Evolutionary conservation across 805 yeast genomes (phyloP).

Genomic region (Kazachstania kunashirensis): DNA sequence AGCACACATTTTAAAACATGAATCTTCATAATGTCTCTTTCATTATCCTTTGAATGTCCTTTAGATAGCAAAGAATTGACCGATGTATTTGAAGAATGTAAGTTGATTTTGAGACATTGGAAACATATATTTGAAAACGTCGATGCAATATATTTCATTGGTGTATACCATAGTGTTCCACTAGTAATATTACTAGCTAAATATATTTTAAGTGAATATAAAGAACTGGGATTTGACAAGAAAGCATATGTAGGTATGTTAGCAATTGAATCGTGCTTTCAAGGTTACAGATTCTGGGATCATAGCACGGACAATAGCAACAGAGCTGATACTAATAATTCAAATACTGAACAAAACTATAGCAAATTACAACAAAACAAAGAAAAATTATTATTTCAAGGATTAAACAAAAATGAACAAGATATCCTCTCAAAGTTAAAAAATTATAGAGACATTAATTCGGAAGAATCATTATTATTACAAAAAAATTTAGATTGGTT

Average conservation of each 20-base stretch:
- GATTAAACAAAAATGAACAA: conserved; percentile 19
- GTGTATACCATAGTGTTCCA: conserved; percentile 48
- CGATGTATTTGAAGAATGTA: conserved; percentile 36
- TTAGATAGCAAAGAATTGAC: conserved; percentile 20
- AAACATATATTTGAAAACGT: conserved; percentile 37
- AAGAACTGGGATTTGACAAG: conserved; percentile 13
- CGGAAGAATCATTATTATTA: conserved; percentile 33
- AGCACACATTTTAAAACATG: conserved; percentile 26
- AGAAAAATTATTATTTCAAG: conserved; percentile 26
- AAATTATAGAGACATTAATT: conserved; percentile 34
- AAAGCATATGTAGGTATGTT: conserved; percentile 25
- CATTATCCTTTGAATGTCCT: conserved; percentile 31
- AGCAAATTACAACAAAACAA: conserved; percentile 20
- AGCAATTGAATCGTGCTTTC: conserved; percentile 31
- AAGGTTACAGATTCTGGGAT: conserved; percentile 34
- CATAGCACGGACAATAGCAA: conserved; percentile 25
- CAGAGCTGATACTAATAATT: conserved; percentile 1
- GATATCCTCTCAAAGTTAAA: conserved; percentile 17
- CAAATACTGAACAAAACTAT: conserved; percentile 12
- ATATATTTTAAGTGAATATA: conserved; percentile 30
- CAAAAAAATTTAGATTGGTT: conserved; percentile 35
- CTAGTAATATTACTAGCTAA: conserved; percentile 41
- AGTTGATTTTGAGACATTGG: conserved; percentile 41
- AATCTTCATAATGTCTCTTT: conserved; percentile 14
- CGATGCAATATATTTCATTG: conserved; percentile 39